Conservation (phyloP, 139 green algal species). For the Limnomonas spitsbergensis region DNA sequence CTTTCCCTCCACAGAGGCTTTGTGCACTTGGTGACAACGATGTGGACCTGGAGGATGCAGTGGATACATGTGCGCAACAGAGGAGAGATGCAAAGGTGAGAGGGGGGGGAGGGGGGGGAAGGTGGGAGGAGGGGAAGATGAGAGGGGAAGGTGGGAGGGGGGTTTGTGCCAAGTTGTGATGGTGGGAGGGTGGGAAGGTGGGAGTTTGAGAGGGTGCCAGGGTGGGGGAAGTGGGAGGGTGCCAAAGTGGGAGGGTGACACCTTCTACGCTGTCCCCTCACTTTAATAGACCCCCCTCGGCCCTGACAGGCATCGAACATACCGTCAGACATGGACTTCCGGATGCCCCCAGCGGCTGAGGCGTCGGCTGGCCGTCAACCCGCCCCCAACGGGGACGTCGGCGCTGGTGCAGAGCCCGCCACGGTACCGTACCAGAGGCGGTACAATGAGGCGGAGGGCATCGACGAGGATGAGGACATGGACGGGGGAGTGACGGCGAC, state of each 20-base stretch:
- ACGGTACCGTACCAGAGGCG: neutral
- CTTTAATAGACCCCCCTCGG: too few relatives aligned
- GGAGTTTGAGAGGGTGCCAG: neutral
- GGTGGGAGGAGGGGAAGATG: neutral
- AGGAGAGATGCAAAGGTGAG: slow-evolving; percentile 11
- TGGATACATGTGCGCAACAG: neutral
- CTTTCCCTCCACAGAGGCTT: neutral
- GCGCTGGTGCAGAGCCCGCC: too few relatives aligned
- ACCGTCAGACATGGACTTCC: too few relatives aligned
- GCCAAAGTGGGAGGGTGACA: neutral
- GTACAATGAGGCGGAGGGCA: neutral
- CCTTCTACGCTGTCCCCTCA: too few relatives aligned
- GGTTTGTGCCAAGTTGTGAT: neutral
- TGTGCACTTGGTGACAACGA: neutral
- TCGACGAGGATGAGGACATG: neutral
- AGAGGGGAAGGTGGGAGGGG: neutral
- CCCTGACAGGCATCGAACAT: too few relatives aligned
- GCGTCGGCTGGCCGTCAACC: too few relatives aligned
- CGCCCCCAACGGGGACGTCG: too few relatives aligned
- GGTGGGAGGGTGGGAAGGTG: neutral
- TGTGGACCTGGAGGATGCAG: neutral
- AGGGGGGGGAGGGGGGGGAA: neutral
- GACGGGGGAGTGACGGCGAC: neutral
- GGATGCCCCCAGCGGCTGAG: too few relatives aligned
- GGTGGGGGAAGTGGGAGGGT: neutral